Percentiles rank a stretch among this genome's conserved stretches.
phyloP scores from a whole-genome alignment of 148 eudicot species.

The Rhododendron henanense region DNA sequence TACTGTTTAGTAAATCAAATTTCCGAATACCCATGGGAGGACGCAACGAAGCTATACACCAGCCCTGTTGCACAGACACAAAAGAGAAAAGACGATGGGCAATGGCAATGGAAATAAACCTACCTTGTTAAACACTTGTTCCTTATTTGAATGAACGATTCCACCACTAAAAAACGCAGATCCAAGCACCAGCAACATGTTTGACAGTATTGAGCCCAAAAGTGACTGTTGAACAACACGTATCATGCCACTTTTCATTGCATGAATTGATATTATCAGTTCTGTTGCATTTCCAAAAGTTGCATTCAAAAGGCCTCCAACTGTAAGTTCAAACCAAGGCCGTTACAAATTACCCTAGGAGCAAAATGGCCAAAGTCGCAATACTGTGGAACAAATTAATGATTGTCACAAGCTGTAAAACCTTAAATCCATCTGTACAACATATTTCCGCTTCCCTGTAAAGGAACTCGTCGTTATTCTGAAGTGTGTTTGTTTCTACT shows the following conservation, averaged over 20 bases:
- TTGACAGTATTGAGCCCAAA: conserved; percentile 42
- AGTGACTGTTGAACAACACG: conserved; percentile 40
- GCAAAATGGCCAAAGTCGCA: background rate
- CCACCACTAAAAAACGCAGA: conserved; percentile 43
- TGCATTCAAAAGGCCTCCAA: conserved; percentile 42
- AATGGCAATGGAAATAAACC: background rate
- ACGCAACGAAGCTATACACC: background rate
- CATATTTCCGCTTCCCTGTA: background rate
- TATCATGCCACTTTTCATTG: conserved; percentile 30
- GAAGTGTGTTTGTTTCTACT: background rate
- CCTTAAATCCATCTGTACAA: background rate
- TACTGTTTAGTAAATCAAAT: background rate
- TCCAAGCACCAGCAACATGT: conserved; percentile 43
- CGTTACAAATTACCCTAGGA: background rate
- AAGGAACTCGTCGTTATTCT: background rate
- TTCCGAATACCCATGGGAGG: background rate
- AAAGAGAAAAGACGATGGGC: background rate
- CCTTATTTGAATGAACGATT: conserved; percentile 29
- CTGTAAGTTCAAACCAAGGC: conserved; percentile 24
- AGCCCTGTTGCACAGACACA: background rate
- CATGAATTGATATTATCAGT: conserved; percentile 38
- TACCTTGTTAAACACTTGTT: conserved; percentile 38
- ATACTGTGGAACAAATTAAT: background rate
- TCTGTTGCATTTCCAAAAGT: conserved; percentile 51
- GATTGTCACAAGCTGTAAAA: background rate